Base-by-base conservation (phyloP, 2,329 filamentous ascomycete species). In the Curvularia sp. region DNA sequence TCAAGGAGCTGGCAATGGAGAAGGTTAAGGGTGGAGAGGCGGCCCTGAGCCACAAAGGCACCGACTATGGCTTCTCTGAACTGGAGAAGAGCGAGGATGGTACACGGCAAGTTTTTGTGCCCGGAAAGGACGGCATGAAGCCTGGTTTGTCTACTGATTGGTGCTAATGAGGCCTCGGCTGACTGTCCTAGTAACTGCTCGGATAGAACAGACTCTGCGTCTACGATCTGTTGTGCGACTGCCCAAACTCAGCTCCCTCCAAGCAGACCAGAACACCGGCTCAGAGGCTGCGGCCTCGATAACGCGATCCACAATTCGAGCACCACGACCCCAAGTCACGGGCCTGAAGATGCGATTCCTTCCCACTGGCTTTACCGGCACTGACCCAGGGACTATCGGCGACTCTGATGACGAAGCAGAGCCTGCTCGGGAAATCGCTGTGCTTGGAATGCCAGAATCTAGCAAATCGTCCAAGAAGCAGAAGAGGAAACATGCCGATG, bases 331-430 rank as follows among this genome's bases (percentile, higher is more conserved):
- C 45, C 90, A 93, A 73, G 89, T 90, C 1, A 82, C 84, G 67
- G 88, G 87, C 6, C 78, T 93, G 53, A 86, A 83, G 68, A 84
- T 87, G 75, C 85, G 89, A 32, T 92, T 85, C 75, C 83, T 83
- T 53, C 89, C 90, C 1, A 84, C 89, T 43, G 90, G 90, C 13
- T 82, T 82, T 63, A 81, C 81, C 4, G 57, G 68, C 10, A 80
- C 80, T 25, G 77, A 77, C 28, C 74, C 73, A 28, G 82, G 77
- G 25, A 77, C 57, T 18, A 76, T 80, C 66, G 83, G 69, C 12
- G 76, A 73, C 21, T 77, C 74, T 5, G 79, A 80, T 15, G 74
- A 72, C 48, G 81, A 81, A 19, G 76, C 73, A 12, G 80, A 82
- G n/a, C 5, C 80, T 80, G 52, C 52, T 21, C 64, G 49, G n/a